Percentiles rank a stretch among this genome's conserved stretches.
phyloP scores from a whole-genome alignment of 768 basidiomycete genomes.

The Suillus luteus region DNA sequence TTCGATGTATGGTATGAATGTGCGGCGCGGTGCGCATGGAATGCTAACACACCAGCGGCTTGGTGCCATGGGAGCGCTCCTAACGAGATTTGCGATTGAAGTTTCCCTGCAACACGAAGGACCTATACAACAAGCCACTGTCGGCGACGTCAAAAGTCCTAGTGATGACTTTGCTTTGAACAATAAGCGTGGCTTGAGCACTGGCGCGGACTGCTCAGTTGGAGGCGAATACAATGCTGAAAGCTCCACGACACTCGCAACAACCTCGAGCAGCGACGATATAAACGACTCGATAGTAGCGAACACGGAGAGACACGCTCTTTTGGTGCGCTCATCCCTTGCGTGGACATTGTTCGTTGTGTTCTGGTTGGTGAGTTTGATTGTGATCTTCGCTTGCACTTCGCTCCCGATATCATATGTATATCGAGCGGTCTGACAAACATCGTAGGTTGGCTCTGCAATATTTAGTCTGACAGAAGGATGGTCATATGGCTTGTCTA shows the following conservation, averaged over 20 bases:
- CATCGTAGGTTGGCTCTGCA: constrained; percentile 57
- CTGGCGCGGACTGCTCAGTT: not conserved
- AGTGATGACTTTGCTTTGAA: not conserved
- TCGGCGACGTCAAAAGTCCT: not conserved
- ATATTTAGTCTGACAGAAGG: constrained; percentile 71
- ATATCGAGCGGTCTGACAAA: not conserved
- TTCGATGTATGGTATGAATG: constrained; percentile 20
- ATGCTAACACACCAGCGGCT: constrained; percentile 58
- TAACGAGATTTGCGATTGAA: constrained; percentile 53
- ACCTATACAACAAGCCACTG: not conserved
- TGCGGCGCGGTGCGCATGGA: constrained; percentile 1
- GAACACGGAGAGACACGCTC: constrained; percentile 55
- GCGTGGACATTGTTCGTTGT: constrained; percentile 63
- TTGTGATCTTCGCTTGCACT: not conserved
- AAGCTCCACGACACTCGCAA: constrained; percentile 17
- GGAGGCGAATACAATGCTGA: not conserved
- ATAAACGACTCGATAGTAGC: constrained; percentile 18
- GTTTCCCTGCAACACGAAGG: constrained; percentile 30
- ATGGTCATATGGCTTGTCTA: constrained; percentile 62
- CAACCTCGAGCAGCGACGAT: constrained; percentile 15
- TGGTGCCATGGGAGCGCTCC: constrained; percentile 56
- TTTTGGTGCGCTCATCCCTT: constrained; percentile 54
- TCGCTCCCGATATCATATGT: not conserved
- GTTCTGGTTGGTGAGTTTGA: constrained; percentile 71
- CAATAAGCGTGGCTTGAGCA: not conserved